Percentiles rank a stretch among this genome's conserved stretches.
Evolutionary conservation across 164 flowering plant genomes (phyloP).

Genomic region (Brasenia schreberi): DNA sequence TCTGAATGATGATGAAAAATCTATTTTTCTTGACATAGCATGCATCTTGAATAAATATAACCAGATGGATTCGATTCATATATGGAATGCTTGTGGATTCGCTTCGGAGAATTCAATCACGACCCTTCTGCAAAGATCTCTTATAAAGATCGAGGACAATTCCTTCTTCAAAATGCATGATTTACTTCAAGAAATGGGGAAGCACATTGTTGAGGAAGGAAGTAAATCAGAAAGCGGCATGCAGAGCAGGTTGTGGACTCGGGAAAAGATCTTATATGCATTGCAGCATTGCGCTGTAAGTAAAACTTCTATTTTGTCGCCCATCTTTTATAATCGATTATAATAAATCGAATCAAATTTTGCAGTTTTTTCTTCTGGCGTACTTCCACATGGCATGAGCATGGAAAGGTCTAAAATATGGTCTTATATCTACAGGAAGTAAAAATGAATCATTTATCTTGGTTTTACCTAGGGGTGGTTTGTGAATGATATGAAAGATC

Average conservation of each 20-base stretch:
- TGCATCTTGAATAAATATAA: slow-evolving; percentile 13
- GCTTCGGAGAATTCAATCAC: neutral
- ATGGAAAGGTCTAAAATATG: no score
- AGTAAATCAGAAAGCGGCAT: neutral
- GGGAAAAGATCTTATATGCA: neutral
- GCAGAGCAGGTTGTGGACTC: neutral
- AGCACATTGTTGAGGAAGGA: neutral
- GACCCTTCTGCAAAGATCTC: neutral
- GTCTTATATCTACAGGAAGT: no score
- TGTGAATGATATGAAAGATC: no score
- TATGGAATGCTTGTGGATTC: slow-evolving; percentile 5
- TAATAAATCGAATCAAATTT: no score
- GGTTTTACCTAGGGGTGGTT: no score
- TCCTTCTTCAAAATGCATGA: neutral
- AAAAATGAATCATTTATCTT: no score
- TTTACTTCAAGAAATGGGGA: neutral
- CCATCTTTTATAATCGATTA: no score
- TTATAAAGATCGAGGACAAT: neutral
- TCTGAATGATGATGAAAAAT: slow-evolving; percentile 3
- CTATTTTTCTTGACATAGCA: slow-evolving; percentile 6
- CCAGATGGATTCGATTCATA: neutral
- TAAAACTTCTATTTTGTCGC: no score
- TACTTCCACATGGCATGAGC: no score
- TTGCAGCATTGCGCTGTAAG: neutral
- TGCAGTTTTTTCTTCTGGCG: no score